Conservation (phyloP, 371 early-diverging fungal genomes). For the Zancudomyces culisetae region DNA sequence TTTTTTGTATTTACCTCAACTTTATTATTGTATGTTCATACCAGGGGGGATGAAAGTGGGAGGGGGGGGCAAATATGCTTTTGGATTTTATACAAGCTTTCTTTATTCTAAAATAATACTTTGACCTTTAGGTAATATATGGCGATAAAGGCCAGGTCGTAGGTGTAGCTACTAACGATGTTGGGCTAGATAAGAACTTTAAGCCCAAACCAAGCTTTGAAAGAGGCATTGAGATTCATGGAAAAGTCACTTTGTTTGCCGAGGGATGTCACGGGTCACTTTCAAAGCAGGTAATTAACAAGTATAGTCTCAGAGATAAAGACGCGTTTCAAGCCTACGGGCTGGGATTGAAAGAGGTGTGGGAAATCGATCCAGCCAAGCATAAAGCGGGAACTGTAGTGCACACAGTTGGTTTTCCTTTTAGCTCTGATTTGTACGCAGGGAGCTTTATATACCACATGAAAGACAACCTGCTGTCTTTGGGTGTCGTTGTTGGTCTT, state of each 20-base stretch:
- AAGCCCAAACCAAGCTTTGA: conserved; percentile 80
- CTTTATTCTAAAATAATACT: too few species aligned
- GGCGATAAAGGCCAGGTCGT: conserved; percentile 73
- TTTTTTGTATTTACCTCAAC: too few species aligned
- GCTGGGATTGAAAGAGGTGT: conserved; percentile 93
- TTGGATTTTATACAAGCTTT: too few species aligned
- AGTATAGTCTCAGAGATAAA: conserved; percentile 67
- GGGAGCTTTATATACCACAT: conserved; percentile 93
- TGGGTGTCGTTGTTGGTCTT: conserved; percentile 83
- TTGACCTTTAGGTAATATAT: conserved; percentile 56
- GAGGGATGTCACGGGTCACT: conserved; percentile 96
- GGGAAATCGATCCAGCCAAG: conserved; percentile 82
- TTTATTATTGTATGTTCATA: too few species aligned
- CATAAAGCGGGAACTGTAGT: conserved; percentile 68
- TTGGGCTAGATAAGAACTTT: conserved; percentile 80
- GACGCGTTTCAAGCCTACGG: conserved; percentile 63
- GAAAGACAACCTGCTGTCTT: conserved; percentile 62
- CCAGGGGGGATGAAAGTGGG: too few species aligned
- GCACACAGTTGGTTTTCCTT: conserved; percentile 88
- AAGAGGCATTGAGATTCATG: conserved; percentile 88
- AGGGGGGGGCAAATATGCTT: too few species aligned
- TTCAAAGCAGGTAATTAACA: conserved; percentile 69
- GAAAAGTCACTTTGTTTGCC: conserved; percentile 87
- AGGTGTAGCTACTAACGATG: conserved; percentile 90
- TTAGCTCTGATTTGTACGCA: conserved; percentile 74